These are phyloP conservation scores for Talaromyces sp. DNA, from an alignment of 2,329 filamentous ascomycete species.

Conservation along the genomic window DNA sequence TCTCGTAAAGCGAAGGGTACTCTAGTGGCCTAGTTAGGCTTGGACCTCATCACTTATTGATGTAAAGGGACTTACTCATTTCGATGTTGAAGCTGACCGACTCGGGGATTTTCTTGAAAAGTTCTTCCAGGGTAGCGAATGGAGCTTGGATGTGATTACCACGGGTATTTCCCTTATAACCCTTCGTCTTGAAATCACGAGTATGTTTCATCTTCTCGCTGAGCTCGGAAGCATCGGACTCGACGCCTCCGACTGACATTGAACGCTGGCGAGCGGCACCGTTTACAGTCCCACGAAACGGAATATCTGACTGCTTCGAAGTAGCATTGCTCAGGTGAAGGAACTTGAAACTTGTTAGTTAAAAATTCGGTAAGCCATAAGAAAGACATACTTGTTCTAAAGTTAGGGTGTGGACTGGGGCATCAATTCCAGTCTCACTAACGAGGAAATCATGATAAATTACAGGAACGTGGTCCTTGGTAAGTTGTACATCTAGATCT, in stretches of 20 bases:
- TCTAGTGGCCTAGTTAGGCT: slow-evolving; percentile 44
- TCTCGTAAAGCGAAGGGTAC: slow-evolving; percentile 96
- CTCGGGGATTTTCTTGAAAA: slow-evolving; percentile 79
- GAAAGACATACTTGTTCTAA: slow-evolving; percentile 62
- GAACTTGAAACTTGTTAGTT: slow-evolving; percentile 48
- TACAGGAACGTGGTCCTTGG: slow-evolving; percentile 97
- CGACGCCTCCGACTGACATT: slow-evolving; percentile 56
- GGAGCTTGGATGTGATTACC: slow-evolving; percentile 94
- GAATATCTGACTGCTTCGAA: slow-evolving; percentile 23
- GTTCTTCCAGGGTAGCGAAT: slow-evolving; percentile 90
- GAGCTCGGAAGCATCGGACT: slow-evolving; percentile 37
- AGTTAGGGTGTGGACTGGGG: slow-evolving; percentile 90
- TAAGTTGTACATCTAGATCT: slow-evolving; percentile 84
- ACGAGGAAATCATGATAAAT: slow-evolving; percentile 99
- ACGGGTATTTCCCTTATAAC: slow-evolving; percentile 91
- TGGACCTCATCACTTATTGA: slow-evolving; percentile 21
- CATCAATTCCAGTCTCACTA: slow-evolving; percentile 95
- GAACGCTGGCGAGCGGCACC: slow-evolving; percentile 45
- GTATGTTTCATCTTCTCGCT: slow-evolving; percentile 96
- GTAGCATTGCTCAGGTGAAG: slow-evolving; percentile 70
- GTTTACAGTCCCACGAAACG: slow-evolving; percentile 23
- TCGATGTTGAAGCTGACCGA: slow-evolving; percentile 96
- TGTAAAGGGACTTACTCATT: slow-evolving; percentile 57
- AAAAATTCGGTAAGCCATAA: background rate
- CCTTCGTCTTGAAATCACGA: slow-evolving; percentile 86